Evolutionary conservation across 129 eudicot genomes (phyloP).

Genomic region (Flaveria bidentis): DNA sequence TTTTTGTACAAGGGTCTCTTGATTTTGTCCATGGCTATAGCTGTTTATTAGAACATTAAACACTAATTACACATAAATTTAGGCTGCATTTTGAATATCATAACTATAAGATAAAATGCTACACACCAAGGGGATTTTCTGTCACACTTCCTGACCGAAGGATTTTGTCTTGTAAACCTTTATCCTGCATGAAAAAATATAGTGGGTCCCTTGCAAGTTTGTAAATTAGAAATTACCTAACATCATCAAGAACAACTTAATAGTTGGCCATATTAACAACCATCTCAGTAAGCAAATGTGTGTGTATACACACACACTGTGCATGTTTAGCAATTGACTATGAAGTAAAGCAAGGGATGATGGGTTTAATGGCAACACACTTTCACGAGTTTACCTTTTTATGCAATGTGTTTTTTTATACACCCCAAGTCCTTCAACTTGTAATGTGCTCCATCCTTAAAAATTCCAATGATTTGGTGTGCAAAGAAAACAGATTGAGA

Average conservation of each 20-base stretch:
- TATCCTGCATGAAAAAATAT: conserved; percentile 54
- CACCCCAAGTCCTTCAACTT: background rate
- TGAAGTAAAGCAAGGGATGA: conserved; percentile 5
- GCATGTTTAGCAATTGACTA: conserved; percentile 16
- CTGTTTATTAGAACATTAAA: conserved; percentile 28
- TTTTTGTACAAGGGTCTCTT: conserved; percentile 85
- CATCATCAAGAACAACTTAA: background rate
- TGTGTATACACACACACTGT: background rate
- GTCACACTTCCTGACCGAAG: conserved; percentile 63
- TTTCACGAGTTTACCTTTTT: background rate
- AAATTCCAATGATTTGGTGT: background rate
- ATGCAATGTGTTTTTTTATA: background rate
- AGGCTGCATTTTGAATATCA: conserved; percentile 6
- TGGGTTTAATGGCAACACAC: background rate
- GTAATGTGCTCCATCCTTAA: background rate
- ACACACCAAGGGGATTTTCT: conserved; percentile 70
- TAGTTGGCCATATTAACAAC: conserved; percentile 4
- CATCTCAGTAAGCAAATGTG: background rate
- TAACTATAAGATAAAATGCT: conserved; percentile 3
- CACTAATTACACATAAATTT: background rate
- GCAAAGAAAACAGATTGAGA: background rate
- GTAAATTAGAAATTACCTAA: conserved; percentile 4
- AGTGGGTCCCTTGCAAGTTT: conserved; percentile 20
- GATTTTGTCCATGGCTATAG: conserved; percentile 69
- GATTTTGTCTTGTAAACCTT: conserved; percentile 68